Evolutionary conservation across 2,329 filamentous ascomycete species (phyloP), one percentile per base, ranked within the genome.

Genomic region (Chaetomium sp.): DNA sequence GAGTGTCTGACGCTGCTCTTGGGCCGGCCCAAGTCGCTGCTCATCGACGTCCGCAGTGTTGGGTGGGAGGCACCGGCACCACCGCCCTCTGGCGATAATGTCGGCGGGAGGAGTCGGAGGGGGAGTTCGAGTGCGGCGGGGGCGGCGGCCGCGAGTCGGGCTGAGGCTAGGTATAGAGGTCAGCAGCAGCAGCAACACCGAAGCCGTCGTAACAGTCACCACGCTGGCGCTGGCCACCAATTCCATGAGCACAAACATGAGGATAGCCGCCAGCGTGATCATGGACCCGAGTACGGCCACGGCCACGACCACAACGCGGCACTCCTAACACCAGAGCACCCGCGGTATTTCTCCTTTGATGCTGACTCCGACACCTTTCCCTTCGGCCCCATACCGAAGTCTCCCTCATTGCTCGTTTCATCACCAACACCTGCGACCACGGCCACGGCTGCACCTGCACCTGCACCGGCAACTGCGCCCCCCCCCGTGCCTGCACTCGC

Each of bases 1-100:
- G 67, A 70, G 59, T 67, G 62, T 33, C 62, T 70, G 34, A 57
- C 61, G n/a, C 60, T 66, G 10, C 59, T 71, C 2, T 58, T 70
- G 4, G 68, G 68, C 34, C 44, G 53, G 44, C 65, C 68, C 52
- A 66, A 69, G 44, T 64, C 66, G 19, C 58, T 67, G n/a, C 61
- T 70, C 47, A 55, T 65, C 37, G 59, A 65, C 46, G 54, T 59
- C 32, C 55, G 54, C 49, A 56, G 56, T 27, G 41, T 62, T 35
- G 56, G 56, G 2, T 34, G 45, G 8, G 57, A 60, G 27, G 14
- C 19, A 9, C n/a, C 37, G 43, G 5, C 37, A 7, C 5, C 19
- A 32, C 19, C 14, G 19, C 0, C 19, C 3, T 27, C 19, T 27
- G 19, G 19, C 19, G 19, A 27, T 27, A 27, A 27, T 27, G 19